Percentiles rank a stretch among this genome's conserved stretches.
phyloP scores from a whole-genome alignment of 768 basidiomycete species.

The Suillus discolor region DNA sequence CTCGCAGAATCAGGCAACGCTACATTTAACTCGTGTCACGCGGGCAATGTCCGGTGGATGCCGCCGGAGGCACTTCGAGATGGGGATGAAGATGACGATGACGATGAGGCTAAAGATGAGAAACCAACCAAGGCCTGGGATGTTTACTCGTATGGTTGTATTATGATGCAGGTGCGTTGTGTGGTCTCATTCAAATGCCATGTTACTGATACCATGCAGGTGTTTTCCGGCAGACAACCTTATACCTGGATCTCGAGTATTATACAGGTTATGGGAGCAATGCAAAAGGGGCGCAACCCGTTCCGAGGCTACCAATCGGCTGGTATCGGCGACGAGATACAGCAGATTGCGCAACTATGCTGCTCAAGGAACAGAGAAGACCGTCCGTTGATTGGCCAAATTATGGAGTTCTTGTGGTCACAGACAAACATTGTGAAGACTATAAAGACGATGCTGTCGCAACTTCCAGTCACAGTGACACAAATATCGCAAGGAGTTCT shows the following conservation, averaged over 20 bases:
- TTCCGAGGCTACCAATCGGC: not conserved
- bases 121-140: not conserved
- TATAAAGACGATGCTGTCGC: not conserved
- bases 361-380: rapidly evolving
- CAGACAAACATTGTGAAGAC: not conserved
- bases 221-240: not conserved
- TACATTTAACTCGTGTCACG: not conserved
- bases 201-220: not conserved
- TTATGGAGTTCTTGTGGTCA: not conserved
- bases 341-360: not conserved
- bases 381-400: not conserved
- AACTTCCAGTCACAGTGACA: not conserved
- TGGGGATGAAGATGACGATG: not conserved
- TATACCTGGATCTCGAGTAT: rapidly evolving
- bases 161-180: not conserved
- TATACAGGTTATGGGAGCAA: rapidly evolving
- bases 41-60: not conserved
- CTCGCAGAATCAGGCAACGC: not conserved
- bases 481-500: not conserved
- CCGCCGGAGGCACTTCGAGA: not conserved
- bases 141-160: not conserved
- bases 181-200: not conserved
- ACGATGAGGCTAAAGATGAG: too few relatives aligned
- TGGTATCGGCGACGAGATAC: not conserved
- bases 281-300: not conserved